Evolutionary conservation across 1,139 yeast species (phyloP).

Genomic region (Yamadazyma dushanensis): DNA sequence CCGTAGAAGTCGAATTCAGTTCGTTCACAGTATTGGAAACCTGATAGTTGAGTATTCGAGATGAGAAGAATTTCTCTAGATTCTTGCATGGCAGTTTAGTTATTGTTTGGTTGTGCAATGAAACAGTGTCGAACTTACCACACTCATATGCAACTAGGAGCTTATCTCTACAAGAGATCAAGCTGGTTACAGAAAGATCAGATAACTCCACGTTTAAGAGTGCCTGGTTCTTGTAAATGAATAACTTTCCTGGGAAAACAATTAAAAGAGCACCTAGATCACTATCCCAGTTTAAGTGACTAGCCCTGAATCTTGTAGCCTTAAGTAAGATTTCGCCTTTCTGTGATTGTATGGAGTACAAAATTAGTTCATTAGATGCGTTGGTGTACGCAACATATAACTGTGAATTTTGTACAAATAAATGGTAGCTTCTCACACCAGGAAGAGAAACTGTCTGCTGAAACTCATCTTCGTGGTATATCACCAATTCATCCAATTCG

Average conservation of each 20-base stretch:
- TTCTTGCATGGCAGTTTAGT: neutral
- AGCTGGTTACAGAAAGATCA: constrained; percentile 2
- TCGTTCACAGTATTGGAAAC: constrained; percentile 22
- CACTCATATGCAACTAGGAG: constrained; percentile 25
- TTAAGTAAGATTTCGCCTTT: neutral
- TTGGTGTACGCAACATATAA: constrained; percentile 7
- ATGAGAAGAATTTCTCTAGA: constrained; percentile 20
- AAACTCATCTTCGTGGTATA: constrained; percentile 5
- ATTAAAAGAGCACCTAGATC: constrained; percentile 2
- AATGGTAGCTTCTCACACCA: constrained; percentile 1
- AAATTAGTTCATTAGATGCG: constrained; percentile 6
- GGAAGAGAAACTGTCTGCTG: neutral
- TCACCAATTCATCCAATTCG: constrained; percentile 12
- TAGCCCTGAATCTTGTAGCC: constrained; percentile 13
- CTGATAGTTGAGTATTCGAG: constrained; percentile 28
- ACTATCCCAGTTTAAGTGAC: constrained; percentile 6
- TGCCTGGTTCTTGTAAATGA: neutral
- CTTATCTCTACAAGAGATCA: constrained; percentile 5
- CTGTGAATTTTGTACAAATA: constrained; percentile 4
- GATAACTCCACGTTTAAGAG: neutral
- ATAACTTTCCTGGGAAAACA: constrained; percentile 2
- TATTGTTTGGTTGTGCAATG: constrained; percentile 13
- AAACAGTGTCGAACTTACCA: constrained; percentile 24
- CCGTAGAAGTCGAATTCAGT: constrained; percentile 25
- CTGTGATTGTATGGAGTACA: constrained; percentile 1